Evolutionary conservation across 2,329 filamentous ascomycete species (phyloP), one percentile per base, ranked within the genome.

Genomic region (Sporothrix globosa): DNA sequence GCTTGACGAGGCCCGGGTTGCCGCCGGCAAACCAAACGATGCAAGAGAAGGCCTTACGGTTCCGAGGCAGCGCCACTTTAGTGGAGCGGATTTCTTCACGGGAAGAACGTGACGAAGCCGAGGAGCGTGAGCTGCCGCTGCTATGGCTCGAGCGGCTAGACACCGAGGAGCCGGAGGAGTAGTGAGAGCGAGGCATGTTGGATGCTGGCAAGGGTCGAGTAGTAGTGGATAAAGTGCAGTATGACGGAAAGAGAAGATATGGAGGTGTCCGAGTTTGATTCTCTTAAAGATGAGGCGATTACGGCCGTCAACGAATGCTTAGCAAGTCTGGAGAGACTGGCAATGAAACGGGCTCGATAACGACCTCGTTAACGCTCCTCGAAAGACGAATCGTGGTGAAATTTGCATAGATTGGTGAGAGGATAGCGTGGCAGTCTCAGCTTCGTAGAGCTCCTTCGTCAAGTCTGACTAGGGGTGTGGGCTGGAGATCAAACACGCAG

Each of bases 11-110:
- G 21, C 68, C 39, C 6, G 72, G 69, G 3, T 34, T 46, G 60
- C 39, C 58, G 46, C 72, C 72, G n/a, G 72, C 72, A 27, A 65
- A 50, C 67, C 67, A 72, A n/a, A 71, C 34, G 11, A 66, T 13
- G 24, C 54, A 60, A 13, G 48, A 52, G n/a, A 73, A 14, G 21
- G 70, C 52, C 27, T 21, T 39, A 24, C 46, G 60, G 17, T 68
- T 46, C 19, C 21, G 11, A 13, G 67, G 69, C 27, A 72, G 56
- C 3, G 58, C 27, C n/a, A 73, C 67, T 9, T 27, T 46, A 24
- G 34, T 30, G 34, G 52, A 39, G 34, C 17, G 60, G 44, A 67
- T 39, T 0, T 39, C 34, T n/a, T 46, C 34, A 34, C 30, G 50
- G 21, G 48, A 39, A 27, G 56, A 66, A 50, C 53, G 50, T 3